phyloP scores from a whole-genome alignment of 495 filamentous ascomycete genomes.

The Penicillium paxilli region DNA sequence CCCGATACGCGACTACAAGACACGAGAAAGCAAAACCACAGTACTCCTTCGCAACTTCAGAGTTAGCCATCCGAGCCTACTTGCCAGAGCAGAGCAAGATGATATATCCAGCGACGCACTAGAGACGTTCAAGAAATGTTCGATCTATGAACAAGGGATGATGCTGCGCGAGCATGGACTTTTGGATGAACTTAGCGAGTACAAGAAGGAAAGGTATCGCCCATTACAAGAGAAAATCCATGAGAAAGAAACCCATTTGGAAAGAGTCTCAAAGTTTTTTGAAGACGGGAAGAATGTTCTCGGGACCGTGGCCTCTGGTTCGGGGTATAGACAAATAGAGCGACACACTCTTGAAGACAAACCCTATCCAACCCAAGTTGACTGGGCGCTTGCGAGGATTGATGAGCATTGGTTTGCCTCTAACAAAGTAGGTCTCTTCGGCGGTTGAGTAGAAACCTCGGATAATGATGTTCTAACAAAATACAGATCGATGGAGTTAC shows the following conservation, averaged over 20 bases:
- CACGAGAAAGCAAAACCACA: neutral
- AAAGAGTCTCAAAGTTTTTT: neutral
- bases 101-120: neutral
- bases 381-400: neutral
- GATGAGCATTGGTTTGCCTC: neutral
- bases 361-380: neutral
- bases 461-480: neutral
- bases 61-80: neutral
- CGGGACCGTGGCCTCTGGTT: neutral
- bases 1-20: neutral
- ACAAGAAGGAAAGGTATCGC: neutral
- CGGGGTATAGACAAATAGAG: neutral
- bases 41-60: neutral
- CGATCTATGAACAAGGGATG: neutral
- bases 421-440: neutral
- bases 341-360: neutral
- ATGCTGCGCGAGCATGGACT: neutral
- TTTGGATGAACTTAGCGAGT: neutral
- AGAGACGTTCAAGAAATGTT: neutral
- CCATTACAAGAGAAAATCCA: neutral
- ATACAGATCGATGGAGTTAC: neutral
- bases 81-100: neutral
- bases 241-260: neutral
- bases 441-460: neutral
- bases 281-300: neutral